Percentiles rank a stretch among this genome's conserved stretches.
These are phyloP conservation scores for Parafenestella ontariensis DNA, from an alignment of 2,329 filamentous ascomycete genomes.

Conservation along the genomic window DNA sequence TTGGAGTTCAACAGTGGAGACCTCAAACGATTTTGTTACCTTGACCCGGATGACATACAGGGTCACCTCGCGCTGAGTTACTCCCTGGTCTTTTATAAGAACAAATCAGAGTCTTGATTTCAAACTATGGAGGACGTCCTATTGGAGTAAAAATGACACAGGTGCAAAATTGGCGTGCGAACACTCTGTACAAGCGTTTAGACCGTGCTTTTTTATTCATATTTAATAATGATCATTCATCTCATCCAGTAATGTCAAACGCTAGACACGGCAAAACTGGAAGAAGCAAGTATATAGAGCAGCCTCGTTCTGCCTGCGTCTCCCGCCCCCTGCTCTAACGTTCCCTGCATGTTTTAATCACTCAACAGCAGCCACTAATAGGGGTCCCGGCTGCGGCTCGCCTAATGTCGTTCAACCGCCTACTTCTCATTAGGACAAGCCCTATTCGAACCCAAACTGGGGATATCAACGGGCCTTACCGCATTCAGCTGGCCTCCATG, in stretches of 20 bases:
- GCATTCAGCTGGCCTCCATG: not conserved
- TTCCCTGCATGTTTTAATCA: not conserved
- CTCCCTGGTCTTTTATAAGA: too few relatives aligned
- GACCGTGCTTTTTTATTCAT: not conserved
- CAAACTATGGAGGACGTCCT: too few relatives aligned
- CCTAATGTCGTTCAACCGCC: not conserved
- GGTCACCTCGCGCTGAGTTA: too few relatives aligned
- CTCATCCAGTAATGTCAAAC: not conserved
- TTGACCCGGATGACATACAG: not conserved
- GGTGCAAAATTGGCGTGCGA: too few relatives aligned
- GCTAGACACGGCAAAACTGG: not conserved
- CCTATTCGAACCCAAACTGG: not conserved
- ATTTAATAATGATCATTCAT: not conserved
- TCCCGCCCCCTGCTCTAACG: not conserved
- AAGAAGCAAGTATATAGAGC: not conserved
- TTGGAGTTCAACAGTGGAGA: not conserved
- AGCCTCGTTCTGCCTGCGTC: not conserved
- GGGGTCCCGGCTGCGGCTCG: too few relatives aligned
- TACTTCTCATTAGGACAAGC: not conserved
- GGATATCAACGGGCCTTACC: not conserved
- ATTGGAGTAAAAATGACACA: too few relatives aligned
- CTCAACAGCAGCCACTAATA: not conserved
- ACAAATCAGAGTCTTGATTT: too few relatives aligned
- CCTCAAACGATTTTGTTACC: not conserved
- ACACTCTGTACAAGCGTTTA: not conserved